phyloP scores from a whole-genome alignment of 371 early-diverging fungal species.

The Mucor indicus region DNA sequence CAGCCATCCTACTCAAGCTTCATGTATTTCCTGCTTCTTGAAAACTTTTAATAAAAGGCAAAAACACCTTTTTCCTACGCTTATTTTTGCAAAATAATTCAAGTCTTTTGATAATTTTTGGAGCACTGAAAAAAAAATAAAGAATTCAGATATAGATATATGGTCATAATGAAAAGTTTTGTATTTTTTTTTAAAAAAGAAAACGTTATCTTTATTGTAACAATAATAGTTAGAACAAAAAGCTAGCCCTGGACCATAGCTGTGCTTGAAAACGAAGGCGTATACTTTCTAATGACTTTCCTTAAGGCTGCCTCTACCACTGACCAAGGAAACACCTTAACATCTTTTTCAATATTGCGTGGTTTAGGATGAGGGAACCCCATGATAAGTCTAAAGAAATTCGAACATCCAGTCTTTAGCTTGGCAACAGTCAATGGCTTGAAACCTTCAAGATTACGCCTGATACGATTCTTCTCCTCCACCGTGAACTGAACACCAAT shows the following conservation, averaged over 20 bases:
- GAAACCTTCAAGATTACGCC: constrained; percentile 81
- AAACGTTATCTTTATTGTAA: no score
- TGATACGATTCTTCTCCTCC: constrained; percentile 82
- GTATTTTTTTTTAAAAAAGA: no score
- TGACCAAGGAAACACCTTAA: constrained; percentile 81
- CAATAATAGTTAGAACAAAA: background rate
- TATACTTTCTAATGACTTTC: constrained; percentile 73
- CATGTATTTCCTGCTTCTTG: no score
- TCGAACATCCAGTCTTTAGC: constrained; percentile 61
- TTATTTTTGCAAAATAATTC: no score
- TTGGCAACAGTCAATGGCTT: constrained; percentile 77
- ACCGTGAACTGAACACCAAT: constrained; percentile 71
- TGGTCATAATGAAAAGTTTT: no score
- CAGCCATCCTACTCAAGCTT: no score
- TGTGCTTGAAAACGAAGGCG: constrained; percentile 39
- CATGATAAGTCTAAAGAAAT: constrained; percentile 81
- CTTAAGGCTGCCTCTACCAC: constrained; percentile 61
- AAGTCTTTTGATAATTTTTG: no score
- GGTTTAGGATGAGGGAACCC: constrained; percentile 79
- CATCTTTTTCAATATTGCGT: constrained; percentile 83
- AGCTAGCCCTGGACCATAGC: background rate
- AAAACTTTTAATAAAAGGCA: no score
- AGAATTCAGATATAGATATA: no score
- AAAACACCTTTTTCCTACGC: no score
- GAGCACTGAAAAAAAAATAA: no score